These are phyloP conservation scores for Diaporthe australafricana DNA, from an alignment of 2,329 filamentous ascomycete genomes.

Conservation along the genomic window DNA sequence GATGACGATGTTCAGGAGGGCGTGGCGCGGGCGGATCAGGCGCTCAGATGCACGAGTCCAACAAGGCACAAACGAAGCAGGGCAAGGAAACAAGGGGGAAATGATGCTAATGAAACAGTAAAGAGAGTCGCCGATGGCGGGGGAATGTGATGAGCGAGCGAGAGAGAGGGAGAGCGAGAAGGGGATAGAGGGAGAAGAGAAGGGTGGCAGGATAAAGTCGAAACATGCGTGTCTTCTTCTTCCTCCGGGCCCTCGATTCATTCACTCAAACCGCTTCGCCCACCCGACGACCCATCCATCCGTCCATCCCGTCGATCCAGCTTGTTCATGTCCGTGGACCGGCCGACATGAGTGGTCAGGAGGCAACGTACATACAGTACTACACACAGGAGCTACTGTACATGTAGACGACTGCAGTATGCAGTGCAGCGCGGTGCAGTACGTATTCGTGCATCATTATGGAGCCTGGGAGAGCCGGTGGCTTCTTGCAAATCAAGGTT, in stretches of 20 bases:
- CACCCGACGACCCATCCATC: background rate
- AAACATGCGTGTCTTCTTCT: conserved; percentile 16
- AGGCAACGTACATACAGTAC: background rate
- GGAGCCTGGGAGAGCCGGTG: conserved; percentile 18
- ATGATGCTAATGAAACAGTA: conserved; percentile 8
- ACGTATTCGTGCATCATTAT: conserved; percentile 26
- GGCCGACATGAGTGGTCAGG: background rate
- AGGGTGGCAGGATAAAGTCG: conserved; percentile 13
- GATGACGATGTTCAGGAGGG: conserved; percentile 36
- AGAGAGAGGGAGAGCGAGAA: background rate
- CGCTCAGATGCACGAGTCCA: background rate
- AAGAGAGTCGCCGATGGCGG: conserved; percentile 14
- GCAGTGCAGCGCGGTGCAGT: background rate
- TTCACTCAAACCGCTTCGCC: background rate
- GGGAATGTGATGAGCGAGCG: background rate
- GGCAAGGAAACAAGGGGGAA: conserved; percentile 8
- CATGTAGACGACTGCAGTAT: background rate
- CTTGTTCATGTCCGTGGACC: background rate
- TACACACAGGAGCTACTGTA: background rate
- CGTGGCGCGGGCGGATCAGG: background rate
- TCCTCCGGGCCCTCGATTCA: conserved; percentile 7
- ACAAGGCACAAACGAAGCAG: background rate
- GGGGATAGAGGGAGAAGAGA: background rate
- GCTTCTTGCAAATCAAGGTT: background rate
- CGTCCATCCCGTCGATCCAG: background rate